Base-by-base conservation (phyloP, 2,329 filamentous ascomycete species). In the Neurospora sp. region DNA sequence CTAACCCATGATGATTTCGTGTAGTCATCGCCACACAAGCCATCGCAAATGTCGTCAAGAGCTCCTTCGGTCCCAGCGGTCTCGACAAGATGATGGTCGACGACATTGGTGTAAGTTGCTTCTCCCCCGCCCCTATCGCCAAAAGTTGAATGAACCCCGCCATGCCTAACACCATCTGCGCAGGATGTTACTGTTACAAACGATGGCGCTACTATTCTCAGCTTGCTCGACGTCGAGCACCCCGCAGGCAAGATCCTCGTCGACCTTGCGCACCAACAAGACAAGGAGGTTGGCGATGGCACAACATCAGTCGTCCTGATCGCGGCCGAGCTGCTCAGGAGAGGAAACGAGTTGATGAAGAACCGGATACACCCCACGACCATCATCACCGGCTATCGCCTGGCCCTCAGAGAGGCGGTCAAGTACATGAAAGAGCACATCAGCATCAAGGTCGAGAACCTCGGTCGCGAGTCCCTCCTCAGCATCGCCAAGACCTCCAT, bases 1-100 rank as follows among this genome's bases (percentile, higher is more conserved):
- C 52, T 67, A 62, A 69, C 58, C 39, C 68, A 67, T 70, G 70
- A 77, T 78, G 68, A 78, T 72, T 62, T 46, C 42, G 42, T 67
- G 38, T 78, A 94, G 96, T 98, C 67, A 89, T 93, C 76, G 96
- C 96, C 75, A 98, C 96, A 66, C 93, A 97, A 81, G 93, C 95
- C 71, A 98, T 99, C 78, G 91, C 96, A 77, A 99, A 98, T 89
- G 94, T 99, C 71, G 93, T 99, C 81, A 98, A 97, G 86, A 97
- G 93, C 82, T 99, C 96, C 17, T 99, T 99, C 79, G 96, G 96
- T 70, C 96, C 96, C 68, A 97, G 93, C 73, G 96, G 96, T 67
- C 87, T 99, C 75, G 96, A 99, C 81, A 99, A 99, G 88, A 99
- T 99, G 96, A 98, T 99, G 96, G 96, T 99, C 77, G 96, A 99